Conservation (phyloP, 1,284 basidiomycete species). For the Mycena sp. region DNA sequence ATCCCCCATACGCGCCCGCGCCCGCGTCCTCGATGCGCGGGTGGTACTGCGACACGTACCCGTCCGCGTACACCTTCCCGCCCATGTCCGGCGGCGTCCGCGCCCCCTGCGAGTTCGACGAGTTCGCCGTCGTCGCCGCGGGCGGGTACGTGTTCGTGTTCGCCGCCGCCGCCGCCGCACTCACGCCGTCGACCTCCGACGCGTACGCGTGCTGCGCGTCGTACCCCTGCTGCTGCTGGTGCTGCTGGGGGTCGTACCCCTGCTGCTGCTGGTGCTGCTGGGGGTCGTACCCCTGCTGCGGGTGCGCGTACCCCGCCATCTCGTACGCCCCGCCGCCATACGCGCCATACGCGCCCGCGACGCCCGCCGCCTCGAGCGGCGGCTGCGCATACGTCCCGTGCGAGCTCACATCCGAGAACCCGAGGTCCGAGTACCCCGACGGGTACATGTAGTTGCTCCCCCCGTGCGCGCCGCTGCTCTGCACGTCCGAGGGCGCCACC, state of each 20-base stretch:
- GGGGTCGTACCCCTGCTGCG: slow-evolving; percentile 18
- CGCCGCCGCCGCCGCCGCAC: background rate
- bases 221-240: slow-evolving; percentile 6
- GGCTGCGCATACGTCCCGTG: slow-evolving; percentile 71
- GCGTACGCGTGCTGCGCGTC: slow-evolving; percentile 10
- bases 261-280: slow-evolving; percentile 11
- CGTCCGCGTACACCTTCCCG: slow-evolving; percentile 19
- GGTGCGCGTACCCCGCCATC: slow-evolving; percentile 27
- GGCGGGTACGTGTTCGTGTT: too few species aligned
- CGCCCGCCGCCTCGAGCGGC: slow-evolving; percentile 46
- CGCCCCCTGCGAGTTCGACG: slow-evolving; percentile 3
- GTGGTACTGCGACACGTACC: slow-evolving; percentile 16
- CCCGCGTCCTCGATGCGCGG: background rate
- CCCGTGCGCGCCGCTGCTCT: slow-evolving; percentile 22
- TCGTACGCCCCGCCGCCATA: slow-evolving; percentile 38
- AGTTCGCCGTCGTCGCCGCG: slow-evolving; percentile 28
- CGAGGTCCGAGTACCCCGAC: slow-evolving; percentile 29
- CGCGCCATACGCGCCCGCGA: slow-evolving; percentile 35
- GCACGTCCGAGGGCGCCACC: background rate
- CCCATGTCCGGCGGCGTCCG: slow-evolving; percentile 22
- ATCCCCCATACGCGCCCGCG: slow-evolving; percentile 32
- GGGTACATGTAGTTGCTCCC: slow-evolving; percentile 32
- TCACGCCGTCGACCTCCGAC: slow-evolving; percentile 2
- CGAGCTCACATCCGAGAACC: slow-evolving; percentile 65
- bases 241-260: slow-evolving; percentile 7